Base-by-base conservation (phyloP, 176 grass and related monocot genomes). In the Aegilops speltoides region DNA sequence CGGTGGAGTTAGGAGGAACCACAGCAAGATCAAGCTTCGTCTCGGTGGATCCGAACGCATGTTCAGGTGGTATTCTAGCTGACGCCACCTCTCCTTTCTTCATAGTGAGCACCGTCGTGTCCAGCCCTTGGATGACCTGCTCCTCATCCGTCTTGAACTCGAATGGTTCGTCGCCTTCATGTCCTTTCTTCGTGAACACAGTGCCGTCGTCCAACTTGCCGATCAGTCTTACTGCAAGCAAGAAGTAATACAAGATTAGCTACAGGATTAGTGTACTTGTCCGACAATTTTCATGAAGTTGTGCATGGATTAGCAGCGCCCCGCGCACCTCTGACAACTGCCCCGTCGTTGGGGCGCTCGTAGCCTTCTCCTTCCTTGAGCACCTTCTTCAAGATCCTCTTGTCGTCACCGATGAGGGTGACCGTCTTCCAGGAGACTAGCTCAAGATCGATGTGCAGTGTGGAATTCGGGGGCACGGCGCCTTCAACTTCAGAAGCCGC, bases 81-180 rank as follows among this genome's bases (percentile, higher is more conserved):
- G 89, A 73, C 1, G 92, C 85, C 28, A 94, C 40, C 72, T 98
- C 97, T 67, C 94, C 97, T 86, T 94, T 96, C 84, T 98, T 98
- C 97, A 98, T 98, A 59, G 74, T 91, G 32, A 91, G 52, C 0
- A 98, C 90, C 0, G 94, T 88, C 72, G 6, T 38, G 20, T 98
- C 97, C 0, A 98, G 85, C 0, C 97, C 97, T 50, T 86, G 90
- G 14, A 96, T 88, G 22, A 90, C 94, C 63, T 98, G 88, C 11
- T 96, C 89, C 83, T 94, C 93, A 69, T 93, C 93, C 1, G 86
- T 88, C 88, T 84, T 98, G 86, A 98, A 95, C 86, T 98, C 93
- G 25, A 95, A 86, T 62, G 81, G 88, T 14, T 91, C 93, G 9
- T 93, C 91, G 5, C 79, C 91, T 28, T 92, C 96, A 77, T 94